Evolutionary conservation across 495 filamentous ascomycete species (phyloP).

Genomic region (Aspergillus steynii): DNA sequence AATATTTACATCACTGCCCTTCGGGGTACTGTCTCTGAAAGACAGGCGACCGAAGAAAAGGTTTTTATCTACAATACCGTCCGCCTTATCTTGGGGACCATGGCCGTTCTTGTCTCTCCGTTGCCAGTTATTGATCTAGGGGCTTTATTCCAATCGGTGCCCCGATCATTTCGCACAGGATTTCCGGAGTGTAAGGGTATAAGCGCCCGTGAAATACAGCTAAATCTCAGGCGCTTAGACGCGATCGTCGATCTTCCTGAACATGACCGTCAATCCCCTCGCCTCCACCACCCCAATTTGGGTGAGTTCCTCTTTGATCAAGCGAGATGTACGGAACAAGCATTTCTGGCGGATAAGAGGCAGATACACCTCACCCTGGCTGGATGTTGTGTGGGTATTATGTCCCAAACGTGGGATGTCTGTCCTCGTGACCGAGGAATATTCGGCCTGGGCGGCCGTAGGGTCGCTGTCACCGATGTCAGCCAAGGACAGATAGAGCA

Average conservation of each 20-base stretch:
- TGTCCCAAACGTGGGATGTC: not conserved
- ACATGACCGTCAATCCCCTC: not conserved
- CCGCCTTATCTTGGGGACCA: not conserved
- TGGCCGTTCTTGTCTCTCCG: not conserved
- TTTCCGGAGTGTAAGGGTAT: too few species aligned
- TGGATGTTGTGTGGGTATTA: not conserved
- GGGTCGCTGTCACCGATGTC: not conserved
- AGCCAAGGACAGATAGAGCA: not conserved
- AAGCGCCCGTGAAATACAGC: not conserved
- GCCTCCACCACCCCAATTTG: not conserved
- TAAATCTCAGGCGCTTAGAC: not conserved
- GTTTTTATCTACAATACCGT: not conserved
- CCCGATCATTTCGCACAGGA: too few species aligned
- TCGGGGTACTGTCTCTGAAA: not conserved
- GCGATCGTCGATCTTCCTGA: not conserved
- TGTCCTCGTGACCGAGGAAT: not conserved
- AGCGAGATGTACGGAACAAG: not conserved
- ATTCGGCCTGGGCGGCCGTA: not conserved
- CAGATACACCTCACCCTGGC: too few species aligned
- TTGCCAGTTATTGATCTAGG: too few species aligned
- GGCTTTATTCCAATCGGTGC: too few species aligned
- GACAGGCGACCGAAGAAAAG: not conserved
- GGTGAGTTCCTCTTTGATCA: not conserved
- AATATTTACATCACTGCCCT: not conserved
- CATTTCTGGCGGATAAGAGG: not conserved